Base-by-base conservation (phyloP, 306 rosid genomes). In the Cercis canadensis region DNA sequence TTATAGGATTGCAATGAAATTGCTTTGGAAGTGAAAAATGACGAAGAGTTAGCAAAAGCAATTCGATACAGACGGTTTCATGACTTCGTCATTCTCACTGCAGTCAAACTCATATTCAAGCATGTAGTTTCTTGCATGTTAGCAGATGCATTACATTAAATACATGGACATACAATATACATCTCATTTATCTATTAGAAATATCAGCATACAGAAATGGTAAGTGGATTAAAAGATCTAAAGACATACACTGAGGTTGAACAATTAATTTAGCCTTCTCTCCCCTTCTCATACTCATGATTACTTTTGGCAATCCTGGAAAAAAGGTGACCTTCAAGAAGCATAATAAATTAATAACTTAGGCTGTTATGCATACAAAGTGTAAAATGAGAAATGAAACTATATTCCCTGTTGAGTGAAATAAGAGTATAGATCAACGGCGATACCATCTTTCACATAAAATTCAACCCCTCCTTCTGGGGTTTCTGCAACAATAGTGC, bases 261-360 rank as follows among this genome's bases (percentile, higher is more conserved):
- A 89, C 84, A 77, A 85, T 71, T 75, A 89, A 75, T 59, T 75
- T 83, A 73, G 88, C 90, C 80, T 85, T 85, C 85, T 87, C 96
- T 65, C 88, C 92, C 53, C 61, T 69, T 62, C 59, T 77, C 96
- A 87, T 85, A 29, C 89, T 83, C 89, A 67, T 76, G 75, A 89
- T 80, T 52, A 83, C 88, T 75, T 71, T 85, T 0, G 82, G 79
- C 67, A 89, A 78, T 61, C 78, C 83, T 3, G 82, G 78, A 70
- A 84, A n/a, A 61, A 50, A 85, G 69, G 70, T 83, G 85, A 75
- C 90, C 90, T 89, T 74, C 77, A 72, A 69, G 10, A 49, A 62
- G 29, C 0, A 75, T 17, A 67, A 62, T n/a, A 62, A 67, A 24
- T 24, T 24, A 24, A 24, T 24, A 24, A 24, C 3, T 24, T 24